Evolutionary conservation across 257 asterid species (phyloP).

Genomic region (Schizonepeta tenuifolia): DNA sequence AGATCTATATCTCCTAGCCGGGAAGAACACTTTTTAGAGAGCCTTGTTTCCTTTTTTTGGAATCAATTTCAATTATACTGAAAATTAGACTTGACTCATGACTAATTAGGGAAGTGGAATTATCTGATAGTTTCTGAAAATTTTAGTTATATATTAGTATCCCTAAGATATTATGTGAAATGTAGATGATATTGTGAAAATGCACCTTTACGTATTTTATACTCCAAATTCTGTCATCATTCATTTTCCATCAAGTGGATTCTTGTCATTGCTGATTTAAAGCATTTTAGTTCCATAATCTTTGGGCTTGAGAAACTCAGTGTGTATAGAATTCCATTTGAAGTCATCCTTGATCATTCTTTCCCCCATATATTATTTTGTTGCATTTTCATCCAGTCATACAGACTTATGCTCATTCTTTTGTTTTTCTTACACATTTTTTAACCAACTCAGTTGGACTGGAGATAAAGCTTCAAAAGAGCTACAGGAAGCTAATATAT

Average conservation of each 20-base stretch:
- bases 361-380: slow-evolving; percentile 21
- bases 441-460: slow-evolving; percentile 67
- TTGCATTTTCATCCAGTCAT: slow-evolving; percentile 7
- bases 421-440: background rate
- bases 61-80: slow-evolving; percentile 16
- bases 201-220: background rate
- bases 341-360: slow-evolving; percentile 8
- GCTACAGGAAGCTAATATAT: slow-evolving; percentile 80
- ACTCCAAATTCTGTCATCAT: slow-evolving; percentile 2
- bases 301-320: slow-evolving; percentile 7
- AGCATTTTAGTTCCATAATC: slow-evolving; percentile 10
- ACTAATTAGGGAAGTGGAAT: slow-evolving; percentile 3
- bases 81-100: background rate
- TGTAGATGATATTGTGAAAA: background rate
- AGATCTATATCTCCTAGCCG: slow-evolving; percentile 24
- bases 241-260: background rate
- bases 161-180: background rate
- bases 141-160: background rate
- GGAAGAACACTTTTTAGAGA: background rate
- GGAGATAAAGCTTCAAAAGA: slow-evolving; percentile 91
- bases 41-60: background rate
- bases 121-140: slow-evolving; percentile 1
- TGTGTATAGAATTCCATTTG: background rate
- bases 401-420: slow-evolving; percentile 1
- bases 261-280: background rate